phyloP scores from a whole-genome alignment of 1,284 basidiomycete species.

The Cryptococcus amylolentus region DNA sequence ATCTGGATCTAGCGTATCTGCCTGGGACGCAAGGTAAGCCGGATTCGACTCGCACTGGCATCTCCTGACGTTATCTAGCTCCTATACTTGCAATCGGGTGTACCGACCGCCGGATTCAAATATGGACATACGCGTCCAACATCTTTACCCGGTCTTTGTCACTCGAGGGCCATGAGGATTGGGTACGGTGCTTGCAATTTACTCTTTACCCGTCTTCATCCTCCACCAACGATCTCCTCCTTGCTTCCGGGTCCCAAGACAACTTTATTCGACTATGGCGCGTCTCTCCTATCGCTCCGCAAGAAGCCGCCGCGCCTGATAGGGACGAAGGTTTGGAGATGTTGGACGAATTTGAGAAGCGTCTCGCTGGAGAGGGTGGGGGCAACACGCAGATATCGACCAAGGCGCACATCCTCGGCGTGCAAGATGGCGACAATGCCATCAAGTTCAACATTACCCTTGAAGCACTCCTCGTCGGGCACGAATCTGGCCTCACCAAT shows the following conservation, averaged over 20 bases:
- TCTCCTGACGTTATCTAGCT: constrained; percentile 51
- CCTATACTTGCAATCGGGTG: constrained; percentile 69
- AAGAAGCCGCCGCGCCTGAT: constrained; percentile 30
- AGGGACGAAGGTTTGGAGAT: constrained; percentile 58
- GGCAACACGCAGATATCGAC: constrained; percentile 78
- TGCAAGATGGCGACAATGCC: constrained; percentile 57
- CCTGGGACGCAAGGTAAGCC: constrained; percentile 63
- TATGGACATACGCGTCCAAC: constrained; percentile 67
- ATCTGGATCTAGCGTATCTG: constrained; percentile 62
- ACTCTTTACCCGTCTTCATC: constrained; percentile 41
- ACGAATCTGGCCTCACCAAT: constrained; percentile 86
- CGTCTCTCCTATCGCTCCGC: constrained; percentile 54
- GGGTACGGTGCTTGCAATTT: constrained; percentile 78
- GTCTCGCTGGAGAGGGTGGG: constrained; percentile 62
- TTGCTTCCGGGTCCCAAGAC: constrained; percentile 92
- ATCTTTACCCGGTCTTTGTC: constrained; percentile 49
- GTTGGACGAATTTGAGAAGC: constrained; percentile 80
- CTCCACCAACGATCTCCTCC: constrained; percentile 50
- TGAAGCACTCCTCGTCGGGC: constrained; percentile 85
- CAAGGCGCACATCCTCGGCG: constrained; percentile 70
- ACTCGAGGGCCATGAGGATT: constrained; percentile 88
- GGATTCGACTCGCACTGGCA: neutral
- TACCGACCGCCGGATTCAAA: constrained; percentile 70
- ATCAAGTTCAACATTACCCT: constrained; percentile 73
- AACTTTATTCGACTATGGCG: constrained; percentile 87